phyloP scores from a whole-genome alignment of 1,139 yeast species.

The Hemisphaericaspora xylanilytica region DNA sequence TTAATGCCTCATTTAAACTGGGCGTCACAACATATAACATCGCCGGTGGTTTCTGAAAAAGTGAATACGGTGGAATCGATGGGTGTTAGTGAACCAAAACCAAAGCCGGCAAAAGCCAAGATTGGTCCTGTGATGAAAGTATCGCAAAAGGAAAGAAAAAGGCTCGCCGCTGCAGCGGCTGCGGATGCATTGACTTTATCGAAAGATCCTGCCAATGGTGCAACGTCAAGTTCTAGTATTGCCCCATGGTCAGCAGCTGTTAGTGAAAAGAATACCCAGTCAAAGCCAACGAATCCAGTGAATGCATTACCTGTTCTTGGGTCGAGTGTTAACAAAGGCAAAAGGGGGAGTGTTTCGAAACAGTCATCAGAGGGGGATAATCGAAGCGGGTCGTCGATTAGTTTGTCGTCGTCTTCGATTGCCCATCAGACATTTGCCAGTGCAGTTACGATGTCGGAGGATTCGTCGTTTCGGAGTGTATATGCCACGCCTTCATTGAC shows the following conservation, averaged over 20 bases:
- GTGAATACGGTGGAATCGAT: neutral
- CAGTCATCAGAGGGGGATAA: neutral
- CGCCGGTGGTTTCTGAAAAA: constrained; percentile 16
- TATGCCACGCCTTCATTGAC: constrained; percentile 28
- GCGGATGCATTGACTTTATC: neutral
- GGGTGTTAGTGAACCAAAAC: constrained; percentile 8
- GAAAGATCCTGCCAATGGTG: neutral
- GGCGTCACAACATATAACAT: constrained; percentile 24
- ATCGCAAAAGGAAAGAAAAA: constrained; percentile 55
- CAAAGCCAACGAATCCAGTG: constrained; percentile 4
- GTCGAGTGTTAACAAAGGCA: constrained; percentile 5
- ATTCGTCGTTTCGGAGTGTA: constrained; percentile 11
- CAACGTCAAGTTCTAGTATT: neutral
- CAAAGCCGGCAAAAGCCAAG: constrained; percentile 26
- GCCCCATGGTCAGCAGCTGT: constrained; percentile 8
- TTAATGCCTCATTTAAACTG: constrained; percentile 33
- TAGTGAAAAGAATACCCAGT: constrained; percentile 2
- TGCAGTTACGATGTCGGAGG: constrained; percentile 6
- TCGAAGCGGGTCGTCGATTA: neutral
- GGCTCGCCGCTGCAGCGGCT: constrained; percentile 18
- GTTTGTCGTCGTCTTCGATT: neutral
- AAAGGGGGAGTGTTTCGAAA: constrained; percentile 4
- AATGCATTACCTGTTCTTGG: constrained; percentile 16
- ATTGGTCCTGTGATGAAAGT: constrained; percentile 37
- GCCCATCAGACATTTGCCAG: constrained; percentile 2